Percentiles rank a stretch among this genome's conserved stretches.
phyloP scores from a whole-genome alignment of 1,284 basidiomycete species.

The Moesziomyces sp. region DNA sequence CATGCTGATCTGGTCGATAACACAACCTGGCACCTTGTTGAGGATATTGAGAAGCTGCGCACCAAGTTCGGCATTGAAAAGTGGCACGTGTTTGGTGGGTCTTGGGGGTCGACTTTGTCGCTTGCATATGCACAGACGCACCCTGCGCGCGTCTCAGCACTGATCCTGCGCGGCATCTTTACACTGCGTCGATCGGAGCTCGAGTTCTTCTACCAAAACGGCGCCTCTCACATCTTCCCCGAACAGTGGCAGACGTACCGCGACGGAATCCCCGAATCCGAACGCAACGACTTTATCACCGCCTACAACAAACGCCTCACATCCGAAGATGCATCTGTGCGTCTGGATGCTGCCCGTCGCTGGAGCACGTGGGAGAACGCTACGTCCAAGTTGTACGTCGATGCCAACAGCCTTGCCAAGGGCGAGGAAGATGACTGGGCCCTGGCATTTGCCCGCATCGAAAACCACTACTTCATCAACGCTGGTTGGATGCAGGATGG shows the following conservation, averaged over 20 bases:
- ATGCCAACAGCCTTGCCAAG: conserved; percentile 50
- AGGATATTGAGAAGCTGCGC: conserved; percentile 85
- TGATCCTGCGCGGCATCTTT: conserved; percentile 92
- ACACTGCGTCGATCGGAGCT: conserved; percentile 84
- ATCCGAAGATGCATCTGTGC: conserved; percentile 76
- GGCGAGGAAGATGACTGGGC: conserved; percentile 69
- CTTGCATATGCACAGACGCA: conserved; percentile 89
- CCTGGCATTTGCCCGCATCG: conserved; percentile 80
- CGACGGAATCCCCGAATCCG: conserved; percentile 80
- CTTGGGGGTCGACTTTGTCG: conserved; percentile 83
- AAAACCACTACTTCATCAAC: conserved; percentile 85
- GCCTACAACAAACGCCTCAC: conserved; percentile 85
- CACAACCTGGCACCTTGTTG: conserved; percentile 93
- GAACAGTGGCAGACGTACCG: conserved; percentile 73
- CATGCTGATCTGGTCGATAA: conserved; percentile 83
- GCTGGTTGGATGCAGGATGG: conserved; percentile 90
- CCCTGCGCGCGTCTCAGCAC: conserved; percentile 80
- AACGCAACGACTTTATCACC: conserved; percentile 81
- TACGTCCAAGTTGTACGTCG: conserved; percentile 61
- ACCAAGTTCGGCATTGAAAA: conserved; percentile 72
- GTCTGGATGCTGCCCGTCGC: conserved; percentile 80
- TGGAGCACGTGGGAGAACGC: conserved; percentile 72
- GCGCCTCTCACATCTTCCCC: conserved; percentile 69
- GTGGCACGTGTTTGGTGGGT: conserved; percentile 66
- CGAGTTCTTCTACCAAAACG: conserved; percentile 90